phyloP scores from a whole-genome alignment of 306 rosid species.

The Citrullus mucosospermus region DNA sequence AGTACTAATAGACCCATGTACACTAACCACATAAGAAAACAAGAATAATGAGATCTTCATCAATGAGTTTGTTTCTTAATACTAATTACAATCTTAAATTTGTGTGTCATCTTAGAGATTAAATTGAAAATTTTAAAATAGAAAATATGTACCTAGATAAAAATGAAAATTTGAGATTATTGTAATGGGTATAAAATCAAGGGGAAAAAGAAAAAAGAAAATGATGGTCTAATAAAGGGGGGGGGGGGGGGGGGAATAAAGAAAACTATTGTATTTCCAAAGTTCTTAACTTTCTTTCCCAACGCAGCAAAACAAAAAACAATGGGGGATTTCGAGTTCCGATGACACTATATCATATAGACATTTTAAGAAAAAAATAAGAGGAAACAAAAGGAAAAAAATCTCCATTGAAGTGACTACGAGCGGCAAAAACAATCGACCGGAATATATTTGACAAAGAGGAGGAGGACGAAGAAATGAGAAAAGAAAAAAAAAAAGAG shows the following conservation, averaged over 20 bases:
- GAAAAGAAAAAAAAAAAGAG: not conserved
- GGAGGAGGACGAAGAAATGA: not conserved
- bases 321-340: not conserved
- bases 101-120: too few relatives aligned
- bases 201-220: not conserved
- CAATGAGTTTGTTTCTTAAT: not conserved
- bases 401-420: slow-evolving; percentile 2
- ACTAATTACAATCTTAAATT: too few relatives aligned
- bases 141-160: too few relatives aligned
- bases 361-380: not conserved
- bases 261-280: not conserved
- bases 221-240: not conserved
- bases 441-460: not conserved
- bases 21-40: not conserved
- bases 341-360: not conserved
- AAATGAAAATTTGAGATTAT: too few relatives aligned
- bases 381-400: not conserved
- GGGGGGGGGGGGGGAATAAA: too few relatives aligned
- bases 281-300: not conserved
- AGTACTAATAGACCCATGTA: not conserved
- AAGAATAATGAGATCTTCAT: not conserved
- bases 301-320: not conserved
- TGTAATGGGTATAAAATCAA: too few relatives aligned
- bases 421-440: not conserved
- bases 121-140: too few relatives aligned